Evolutionary conservation across 1,284 basidiomycete species (phyloP).

Genomic region (Cystobasidium pallidum): DNA sequence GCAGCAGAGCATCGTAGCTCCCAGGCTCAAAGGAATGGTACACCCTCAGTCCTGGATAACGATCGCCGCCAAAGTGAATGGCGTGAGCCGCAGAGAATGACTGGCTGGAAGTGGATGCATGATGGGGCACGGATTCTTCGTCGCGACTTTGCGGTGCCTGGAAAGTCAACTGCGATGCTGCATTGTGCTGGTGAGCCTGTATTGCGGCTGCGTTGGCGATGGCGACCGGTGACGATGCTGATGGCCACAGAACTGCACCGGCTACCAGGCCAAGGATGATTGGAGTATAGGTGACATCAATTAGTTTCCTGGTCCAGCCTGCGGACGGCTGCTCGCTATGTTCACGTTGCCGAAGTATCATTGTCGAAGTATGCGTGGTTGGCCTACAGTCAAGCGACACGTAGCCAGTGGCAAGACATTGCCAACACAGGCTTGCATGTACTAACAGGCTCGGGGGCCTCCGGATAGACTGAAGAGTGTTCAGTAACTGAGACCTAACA

Average conservation of each 20-base stretch:
- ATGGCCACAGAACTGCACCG: neutral
- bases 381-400: neutral
- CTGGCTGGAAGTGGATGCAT: neutral
- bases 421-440: no score
- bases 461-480: no score
- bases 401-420: neutral
- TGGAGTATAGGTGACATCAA: neutral
- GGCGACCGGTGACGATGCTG: constrained; percentile 19
- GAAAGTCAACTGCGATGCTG: neutral
- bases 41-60: constrained; percentile 29
- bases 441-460: neutral
- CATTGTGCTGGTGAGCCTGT: neutral
- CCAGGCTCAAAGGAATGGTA: constrained; percentile 31
- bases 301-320: neutral
- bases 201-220: constrained; percentile 17
- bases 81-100: constrained; percentile 33
- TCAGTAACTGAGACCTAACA: no score
- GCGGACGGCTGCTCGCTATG: neutral
- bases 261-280: neutral
- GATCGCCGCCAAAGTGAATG: constrained; percentile 37
- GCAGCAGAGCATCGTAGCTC: constrained; percentile 8
- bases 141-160: neutral
- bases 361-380: neutral
- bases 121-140: neutral
- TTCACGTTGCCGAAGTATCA: constrained; percentile 5